Base-by-base conservation (phyloP, 768 basidiomycete species). In the Macrolepiota dolichaula region DNA sequence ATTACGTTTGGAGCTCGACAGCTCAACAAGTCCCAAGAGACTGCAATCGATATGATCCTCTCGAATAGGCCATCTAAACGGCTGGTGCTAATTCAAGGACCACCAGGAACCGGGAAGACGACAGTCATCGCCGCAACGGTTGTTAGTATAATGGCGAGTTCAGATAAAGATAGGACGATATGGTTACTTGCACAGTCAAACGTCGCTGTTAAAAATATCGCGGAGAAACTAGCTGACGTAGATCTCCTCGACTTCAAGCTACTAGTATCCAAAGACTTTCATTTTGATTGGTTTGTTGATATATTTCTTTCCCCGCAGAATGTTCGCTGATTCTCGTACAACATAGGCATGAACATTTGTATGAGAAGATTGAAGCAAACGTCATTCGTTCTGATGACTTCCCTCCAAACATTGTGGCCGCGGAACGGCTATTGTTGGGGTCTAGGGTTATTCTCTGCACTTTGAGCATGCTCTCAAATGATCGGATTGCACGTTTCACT, bases 151-250 rank as follows among this genome's bases (percentile, higher is more conserved):
- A 68, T 76, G 19, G 59, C 57, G 1, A 70, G 70, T 29, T 63
- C 69, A 0, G 68, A 72, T 44, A 62, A 64, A 17, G 51, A 37
- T 7, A 58, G 59, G 3, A 77, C 81, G 0, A 72, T 89, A 10
- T 92, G 87, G 85, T 77, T 92, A 9, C 73, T 86, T 55, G 86
- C 89, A 3, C 88, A 91, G 63, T 87, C 87, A 10, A 91, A 92
- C 70, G 82, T 91, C 56, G 90, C 89, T 35, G 88, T 92, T 37
- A 91, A 89, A 71, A 91, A 91, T 64, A 88, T 91, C 64, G 89
- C 89, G 17, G 88, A 89, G 66, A 91, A 88, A 66, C 69, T 91
- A 12, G 78, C 74, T 2, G 70, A 76, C 1, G 73, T 80, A 62
- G 73, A 70, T 4, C 78, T 86, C 51, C 42, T 68, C 1, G 62